phyloP scores from a whole-genome alignment of 2,329 filamentous ascomycete species.

The Decorospora gaudefroyi region DNA sequence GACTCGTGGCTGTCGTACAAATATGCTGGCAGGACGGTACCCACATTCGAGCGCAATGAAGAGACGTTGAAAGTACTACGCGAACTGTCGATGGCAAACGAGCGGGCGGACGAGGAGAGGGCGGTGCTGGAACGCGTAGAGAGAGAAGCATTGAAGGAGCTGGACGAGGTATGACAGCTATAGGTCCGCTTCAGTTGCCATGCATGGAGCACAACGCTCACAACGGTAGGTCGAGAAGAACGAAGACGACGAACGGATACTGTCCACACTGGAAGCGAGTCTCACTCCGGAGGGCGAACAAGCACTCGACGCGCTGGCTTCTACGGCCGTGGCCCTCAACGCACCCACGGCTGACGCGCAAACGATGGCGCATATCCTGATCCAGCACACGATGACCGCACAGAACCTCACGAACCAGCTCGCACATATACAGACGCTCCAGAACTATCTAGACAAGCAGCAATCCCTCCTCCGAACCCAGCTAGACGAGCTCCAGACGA shows the following conservation, averaged over 20 bases:
- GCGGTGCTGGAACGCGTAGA: conserved; percentile 63
- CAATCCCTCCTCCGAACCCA: conserved; percentile 38
- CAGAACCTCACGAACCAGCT: conserved; percentile 42
- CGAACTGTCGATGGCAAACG: conserved; percentile 74
- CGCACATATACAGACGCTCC: conserved; percentile 40
- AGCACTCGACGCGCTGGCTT: conserved; percentile 45
- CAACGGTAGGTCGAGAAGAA: conserved; percentile 26
- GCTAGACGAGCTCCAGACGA: conserved; percentile 36
- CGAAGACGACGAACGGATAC: conserved; percentile 30
- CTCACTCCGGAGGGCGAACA: conserved; percentile 38
- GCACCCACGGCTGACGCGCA: conserved; percentile 34
- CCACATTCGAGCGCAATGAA: conserved; percentile 81
- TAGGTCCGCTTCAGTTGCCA: conserved; percentile 16
- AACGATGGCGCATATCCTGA: conserved; percentile 43
- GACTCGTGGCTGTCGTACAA: conserved; percentile 75
- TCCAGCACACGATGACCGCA: conserved; percentile 37
- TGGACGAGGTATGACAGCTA: conserved; percentile 48
- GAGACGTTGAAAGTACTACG: conserved; percentile 79
- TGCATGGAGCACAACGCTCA: conserved; percentile 14
- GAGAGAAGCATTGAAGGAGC: conserved; percentile 60
- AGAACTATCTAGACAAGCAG: conserved; percentile 42
- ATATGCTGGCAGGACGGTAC: conserved; percentile 68
- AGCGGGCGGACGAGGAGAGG: conserved; percentile 73
- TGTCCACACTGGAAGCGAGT: conserved; percentile 28
- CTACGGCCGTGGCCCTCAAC: conserved; percentile 45